Percentiles rank a stretch among this genome's conserved stretches.
phyloP scores from a whole-genome alignment of 2,329 filamentous ascomycete genomes.

The Hymenoscyphus infarciens region DNA sequence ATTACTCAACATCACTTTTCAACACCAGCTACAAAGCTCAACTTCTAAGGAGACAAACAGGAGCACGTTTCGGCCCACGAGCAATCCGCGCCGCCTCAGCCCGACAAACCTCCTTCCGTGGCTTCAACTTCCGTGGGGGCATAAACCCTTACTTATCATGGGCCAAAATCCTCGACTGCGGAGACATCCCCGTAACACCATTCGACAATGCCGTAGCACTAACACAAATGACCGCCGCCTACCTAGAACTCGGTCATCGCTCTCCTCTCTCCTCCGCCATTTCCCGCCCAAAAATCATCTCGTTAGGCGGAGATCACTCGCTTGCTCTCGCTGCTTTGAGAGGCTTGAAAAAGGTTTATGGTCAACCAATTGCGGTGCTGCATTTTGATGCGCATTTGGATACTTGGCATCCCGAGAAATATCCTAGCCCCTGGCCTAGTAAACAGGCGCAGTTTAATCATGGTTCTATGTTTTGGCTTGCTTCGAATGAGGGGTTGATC shows the following conservation, averaged over 20 bases:
- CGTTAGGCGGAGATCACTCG: conserved; percentile 71
- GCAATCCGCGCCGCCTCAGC: conserved; percentile 82
- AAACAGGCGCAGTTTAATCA: conserved; percentile 78
- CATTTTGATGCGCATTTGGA: conserved; percentile 62
- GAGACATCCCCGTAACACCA: conserved; percentile 82
- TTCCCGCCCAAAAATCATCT: conserved; percentile 47
- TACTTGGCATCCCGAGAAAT: conserved; percentile 52
- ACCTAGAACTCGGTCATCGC: conserved; percentile 30
- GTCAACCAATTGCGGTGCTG: conserved; percentile 62
- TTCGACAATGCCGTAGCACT: conserved; percentile 82
- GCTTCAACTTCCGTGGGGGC: conserved; percentile 76
- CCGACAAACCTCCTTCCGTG: conserved; percentile 74
- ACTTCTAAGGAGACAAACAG: conserved; percentile 31
- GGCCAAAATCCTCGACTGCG: conserved; percentile 81
- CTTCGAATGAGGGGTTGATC: conserved; percentile 75
- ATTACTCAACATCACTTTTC: background rate
- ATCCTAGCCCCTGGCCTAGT: conserved; percentile 71
- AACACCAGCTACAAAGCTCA: background rate
- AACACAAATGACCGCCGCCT: conserved; percentile 64
- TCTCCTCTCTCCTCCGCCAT: conserved; percentile 25
- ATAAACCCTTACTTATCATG: conserved; percentile 82
- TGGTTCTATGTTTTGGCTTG: conserved; percentile 89
- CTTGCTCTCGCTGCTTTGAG: conserved; percentile 66
- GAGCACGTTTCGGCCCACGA: conserved; percentile 79
- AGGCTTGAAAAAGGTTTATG: conserved; percentile 60